Percentiles rank a stretch among this genome's conserved stretches.
Conservation (phyloP, 2,329 filamentous ascomycete genomes). For the Trichoderma sp. region DNA sequence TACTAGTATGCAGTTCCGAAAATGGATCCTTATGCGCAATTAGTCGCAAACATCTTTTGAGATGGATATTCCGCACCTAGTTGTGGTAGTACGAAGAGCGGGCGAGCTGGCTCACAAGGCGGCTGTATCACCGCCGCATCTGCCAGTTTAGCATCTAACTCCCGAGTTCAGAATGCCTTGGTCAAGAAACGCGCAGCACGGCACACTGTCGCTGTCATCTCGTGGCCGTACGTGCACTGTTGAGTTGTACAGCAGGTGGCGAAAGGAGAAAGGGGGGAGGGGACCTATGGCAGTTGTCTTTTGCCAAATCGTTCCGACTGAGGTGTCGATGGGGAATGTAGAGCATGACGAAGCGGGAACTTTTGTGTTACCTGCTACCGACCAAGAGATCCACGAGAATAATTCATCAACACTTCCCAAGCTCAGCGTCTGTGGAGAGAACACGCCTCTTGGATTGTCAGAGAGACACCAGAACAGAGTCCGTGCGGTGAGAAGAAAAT, state of each 20-base stretch:
- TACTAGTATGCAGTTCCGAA: background rate
- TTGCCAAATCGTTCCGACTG: background rate
- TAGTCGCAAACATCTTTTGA: background rate
- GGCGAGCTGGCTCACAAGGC: background rate
- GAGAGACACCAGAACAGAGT: background rate
- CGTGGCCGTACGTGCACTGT: background rate
- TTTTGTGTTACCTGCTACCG: background rate
- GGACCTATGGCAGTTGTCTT: background rate
- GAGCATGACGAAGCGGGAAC: background rate
- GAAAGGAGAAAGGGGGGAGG: background rate
- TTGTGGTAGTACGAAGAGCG: background rate
- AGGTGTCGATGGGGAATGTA: background rate
- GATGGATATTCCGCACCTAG: background rate
- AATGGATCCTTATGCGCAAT: background rate
- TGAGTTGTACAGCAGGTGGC: background rate
- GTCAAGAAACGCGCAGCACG: background rate
- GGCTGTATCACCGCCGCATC: background rate
- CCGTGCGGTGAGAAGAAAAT: background rate
- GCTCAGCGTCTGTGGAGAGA: background rate
- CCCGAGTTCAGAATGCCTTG: background rate
- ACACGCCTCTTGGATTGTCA: background rate
- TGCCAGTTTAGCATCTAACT: background rate
- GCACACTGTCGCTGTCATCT: background rate
- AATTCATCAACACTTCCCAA: background rate
- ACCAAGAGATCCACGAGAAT: background rate